Evolutionary conservation across 73 alveolate genomes (phyloP), one percentile per base, ranked within the genome.

Genomic region (Breviolum minutum): DNA sequence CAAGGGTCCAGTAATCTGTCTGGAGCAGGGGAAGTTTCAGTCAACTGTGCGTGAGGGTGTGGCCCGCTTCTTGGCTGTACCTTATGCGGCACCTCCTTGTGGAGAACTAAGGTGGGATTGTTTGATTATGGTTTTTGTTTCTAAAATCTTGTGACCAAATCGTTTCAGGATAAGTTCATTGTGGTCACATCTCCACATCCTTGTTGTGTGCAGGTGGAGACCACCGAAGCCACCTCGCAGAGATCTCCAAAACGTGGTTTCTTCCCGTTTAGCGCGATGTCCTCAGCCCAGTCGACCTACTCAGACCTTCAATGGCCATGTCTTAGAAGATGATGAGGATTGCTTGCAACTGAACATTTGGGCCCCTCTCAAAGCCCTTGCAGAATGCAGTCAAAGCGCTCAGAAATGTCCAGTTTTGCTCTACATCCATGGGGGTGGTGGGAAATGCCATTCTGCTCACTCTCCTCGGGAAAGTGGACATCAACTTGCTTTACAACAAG

Each of bases 401-500:
- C 54, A 40, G 3, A 40, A 40, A 3, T 9, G 29, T 27, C 96
- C 96, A 14, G 96, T 90, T 30, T 48, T 90, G 96, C 71, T 90
- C 63, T 90, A 71, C 62, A 90, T 90, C 73, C 96, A 90, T 32
- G 96, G 96, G 20, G 96, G 96, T 4, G 96, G 96, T 9, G 85
- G 85, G 61, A 90, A 90, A 64, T 87, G 81, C n/a, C 95, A 87
- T 64, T 87, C 83, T 2, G 95, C 95, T n/a, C 95, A 87, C 77
- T 64, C 68, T 17, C 83, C 82, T 10, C 76, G 66, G 22, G 95
- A 87, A 64, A 87, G 95, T 64, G 95, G 95, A n/a, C 95, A 87
- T 32, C 95, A 63, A 40, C 66, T 87, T 14, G 95, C 95, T 17
- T 54, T 64, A 22, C 76, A 64, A 22, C 83, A 87, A 87, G 95